These are phyloP conservation scores for Xylaria sp. DNA, from an alignment of 2,329 filamentous ascomycete species.

Conservation along the genomic window DNA sequence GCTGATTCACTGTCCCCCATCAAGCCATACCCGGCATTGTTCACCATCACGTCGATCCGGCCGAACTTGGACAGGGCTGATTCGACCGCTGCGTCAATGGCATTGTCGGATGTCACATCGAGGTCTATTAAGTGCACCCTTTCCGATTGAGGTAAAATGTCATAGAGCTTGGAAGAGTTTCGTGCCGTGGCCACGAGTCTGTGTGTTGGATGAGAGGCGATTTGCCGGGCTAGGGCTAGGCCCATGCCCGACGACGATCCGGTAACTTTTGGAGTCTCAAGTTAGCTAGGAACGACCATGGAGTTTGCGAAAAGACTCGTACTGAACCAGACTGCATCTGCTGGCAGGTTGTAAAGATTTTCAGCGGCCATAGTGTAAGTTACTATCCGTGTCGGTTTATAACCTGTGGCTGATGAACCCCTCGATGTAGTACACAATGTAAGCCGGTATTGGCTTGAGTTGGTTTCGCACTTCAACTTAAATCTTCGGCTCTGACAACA, in stretches of 20 bases:
- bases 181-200: conserved; percentile 54
- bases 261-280: conserved; percentile 45
- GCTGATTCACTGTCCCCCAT: conserved; percentile 27
- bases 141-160: no score
- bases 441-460: no score
- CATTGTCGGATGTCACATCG: conserved; percentile 24
- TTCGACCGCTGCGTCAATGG: conserved; percentile 25
- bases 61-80: conserved; percentile 26
- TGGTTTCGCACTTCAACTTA: no score
- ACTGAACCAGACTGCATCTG: conserved; percentile 32
- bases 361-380: conserved; percentile 3
- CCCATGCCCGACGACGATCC: conserved; percentile 58
- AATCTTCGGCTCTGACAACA: no score
- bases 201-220: conserved; percentile 46
- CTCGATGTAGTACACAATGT: no score
- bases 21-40: conserved; percentile 21
- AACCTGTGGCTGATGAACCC: no score
- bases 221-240: conserved; percentile 44
- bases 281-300: conserved; percentile 12
- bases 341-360: conserved; percentile 23
- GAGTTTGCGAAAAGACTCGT: not conserved
- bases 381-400: not conserved
- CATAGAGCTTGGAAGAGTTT: no score
- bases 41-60: conserved; percentile 27
- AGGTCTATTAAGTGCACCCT: conserved; percentile 22